These are phyloP conservation scores for Dispira parvispora DNA, from an alignment of 192 early-diverging fungal genomes.

Conservation along the genomic window DNA sequence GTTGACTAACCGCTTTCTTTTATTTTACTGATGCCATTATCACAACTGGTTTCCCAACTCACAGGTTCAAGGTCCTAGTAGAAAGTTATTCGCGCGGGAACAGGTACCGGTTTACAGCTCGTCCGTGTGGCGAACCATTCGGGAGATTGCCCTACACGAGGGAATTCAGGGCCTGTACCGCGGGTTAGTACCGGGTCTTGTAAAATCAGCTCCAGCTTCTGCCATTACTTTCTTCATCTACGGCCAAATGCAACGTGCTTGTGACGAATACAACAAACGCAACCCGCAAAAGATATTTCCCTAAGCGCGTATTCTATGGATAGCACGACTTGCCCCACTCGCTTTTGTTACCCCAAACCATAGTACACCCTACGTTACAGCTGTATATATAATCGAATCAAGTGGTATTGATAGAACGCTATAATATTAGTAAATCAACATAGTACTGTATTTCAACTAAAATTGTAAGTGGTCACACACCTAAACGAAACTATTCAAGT, in stretches of 20 bases:
- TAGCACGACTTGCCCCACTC: too few species aligned
- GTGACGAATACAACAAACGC: background rate
- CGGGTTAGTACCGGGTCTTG: slow-evolving; percentile 61
- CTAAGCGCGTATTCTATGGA: too few species aligned
- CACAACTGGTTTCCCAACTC: slow-evolving; percentile 15
- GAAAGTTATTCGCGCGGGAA: slow-evolving; percentile 39
- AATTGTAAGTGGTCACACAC: too few species aligned
- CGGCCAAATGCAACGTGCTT: slow-evolving; percentile 24
- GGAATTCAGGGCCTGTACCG: slow-evolving; percentile 76
- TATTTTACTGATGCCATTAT: slow-evolving; percentile 15
- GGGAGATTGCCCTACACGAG: slow-evolving; percentile 52
- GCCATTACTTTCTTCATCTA: slow-evolving; percentile 82
- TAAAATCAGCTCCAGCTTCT: slow-evolving; percentile 74
- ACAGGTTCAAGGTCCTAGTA: slow-evolving; percentile 56
- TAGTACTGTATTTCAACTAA: too few species aligned
- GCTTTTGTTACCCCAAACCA: too few species aligned
- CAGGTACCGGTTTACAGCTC: slow-evolving; percentile 44
- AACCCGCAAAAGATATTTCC: too few species aligned
- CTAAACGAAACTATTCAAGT: too few species aligned
- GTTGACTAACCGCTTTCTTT: too few species aligned
- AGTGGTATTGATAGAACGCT: too few species aligned
- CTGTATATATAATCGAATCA: too few species aligned
- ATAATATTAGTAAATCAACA: too few species aligned
- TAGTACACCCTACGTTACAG: too few species aligned
- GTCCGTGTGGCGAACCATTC: slow-evolving; percentile 38